Percentiles rank a stretch among this genome's conserved stretches.
phyloP scores from a whole-genome alignment of 1,139 yeast genomes.

The Yarrowia galli region DNA sequence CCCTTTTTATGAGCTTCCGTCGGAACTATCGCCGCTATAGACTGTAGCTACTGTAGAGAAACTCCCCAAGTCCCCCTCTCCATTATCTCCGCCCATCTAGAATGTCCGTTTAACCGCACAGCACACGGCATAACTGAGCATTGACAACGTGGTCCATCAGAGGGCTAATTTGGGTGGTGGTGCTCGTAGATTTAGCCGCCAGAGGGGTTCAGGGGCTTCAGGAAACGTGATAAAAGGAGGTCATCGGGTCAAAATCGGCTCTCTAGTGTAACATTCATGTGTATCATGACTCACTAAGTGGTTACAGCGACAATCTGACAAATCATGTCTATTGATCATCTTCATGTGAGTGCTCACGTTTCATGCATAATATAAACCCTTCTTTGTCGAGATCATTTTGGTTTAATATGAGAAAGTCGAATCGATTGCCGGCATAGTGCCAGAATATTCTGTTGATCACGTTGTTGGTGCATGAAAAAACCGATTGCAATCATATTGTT shows the following conservation, averaged over 20 bases:
- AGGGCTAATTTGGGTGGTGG: too few relatives aligned
- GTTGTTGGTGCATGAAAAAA: background rate
- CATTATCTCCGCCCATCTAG: conserved; percentile 12
- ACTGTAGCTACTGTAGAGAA: too few relatives aligned
- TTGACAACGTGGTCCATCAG: background rate
- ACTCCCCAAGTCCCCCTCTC: background rate
- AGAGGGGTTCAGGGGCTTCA: background rate
- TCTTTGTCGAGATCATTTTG: conserved; percentile 4
- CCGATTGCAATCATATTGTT: too few relatives aligned
- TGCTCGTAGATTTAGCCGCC: background rate
- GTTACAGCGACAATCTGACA: too few relatives aligned
- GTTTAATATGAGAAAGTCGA: background rate
- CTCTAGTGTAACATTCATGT: too few relatives aligned
- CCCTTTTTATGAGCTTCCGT: background rate
- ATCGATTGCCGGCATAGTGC: conserved; percentile 2
- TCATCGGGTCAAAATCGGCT: background rate
- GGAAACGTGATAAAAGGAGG: background rate
- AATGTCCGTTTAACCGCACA: conserved; percentile 11
- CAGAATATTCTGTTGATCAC: background rate
- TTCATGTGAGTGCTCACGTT: background rate
- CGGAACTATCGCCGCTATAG: conserved; percentile 3
- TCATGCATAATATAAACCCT: background rate
- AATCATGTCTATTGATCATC: background rate
- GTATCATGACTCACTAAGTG: too few relatives aligned
- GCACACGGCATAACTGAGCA: conserved; percentile 8